Evolutionary conservation across 345 rosid genomes (phyloP).

Genomic region (Melaleuca quinquenervia): DNA sequence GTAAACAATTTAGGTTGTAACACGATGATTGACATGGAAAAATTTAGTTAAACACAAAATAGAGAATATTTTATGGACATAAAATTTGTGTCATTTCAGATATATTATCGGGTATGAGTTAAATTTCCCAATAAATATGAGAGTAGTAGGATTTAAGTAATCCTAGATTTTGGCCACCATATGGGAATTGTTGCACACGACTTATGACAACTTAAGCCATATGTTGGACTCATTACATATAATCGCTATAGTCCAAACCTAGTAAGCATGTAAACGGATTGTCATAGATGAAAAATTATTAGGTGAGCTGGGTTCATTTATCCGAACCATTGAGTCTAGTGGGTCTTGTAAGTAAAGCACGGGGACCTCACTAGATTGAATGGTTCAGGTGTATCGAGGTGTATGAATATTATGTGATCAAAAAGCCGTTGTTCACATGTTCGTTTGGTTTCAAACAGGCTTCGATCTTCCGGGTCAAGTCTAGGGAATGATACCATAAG

Average conservation of each 20-base stretch:
- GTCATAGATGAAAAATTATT: neutral
- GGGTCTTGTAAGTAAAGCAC: neutral
- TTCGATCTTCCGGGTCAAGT: no score
- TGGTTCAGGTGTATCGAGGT: neutral
- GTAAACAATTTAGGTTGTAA: neutral
- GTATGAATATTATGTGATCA: neutral
- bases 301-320: neutral
- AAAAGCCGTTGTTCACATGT: neutral
- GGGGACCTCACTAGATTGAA: neutral
- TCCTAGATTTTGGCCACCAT: neutral
- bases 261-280: neutral
- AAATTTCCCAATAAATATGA: neutral
- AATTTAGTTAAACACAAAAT: neutral
- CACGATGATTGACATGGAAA: neutral
- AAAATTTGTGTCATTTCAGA: neutral
- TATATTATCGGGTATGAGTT: neutral
- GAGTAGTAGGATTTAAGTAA: neutral
- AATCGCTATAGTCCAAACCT: neutral
- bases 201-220: neutral
- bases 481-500: neutral
- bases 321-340: neutral
- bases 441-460: neutral
- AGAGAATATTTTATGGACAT: neutral
- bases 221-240: neutral
- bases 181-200: neutral